Evolutionary conservation across 257 asterid species (phyloP).

Genomic region (Fraxinus anomala): DNA sequence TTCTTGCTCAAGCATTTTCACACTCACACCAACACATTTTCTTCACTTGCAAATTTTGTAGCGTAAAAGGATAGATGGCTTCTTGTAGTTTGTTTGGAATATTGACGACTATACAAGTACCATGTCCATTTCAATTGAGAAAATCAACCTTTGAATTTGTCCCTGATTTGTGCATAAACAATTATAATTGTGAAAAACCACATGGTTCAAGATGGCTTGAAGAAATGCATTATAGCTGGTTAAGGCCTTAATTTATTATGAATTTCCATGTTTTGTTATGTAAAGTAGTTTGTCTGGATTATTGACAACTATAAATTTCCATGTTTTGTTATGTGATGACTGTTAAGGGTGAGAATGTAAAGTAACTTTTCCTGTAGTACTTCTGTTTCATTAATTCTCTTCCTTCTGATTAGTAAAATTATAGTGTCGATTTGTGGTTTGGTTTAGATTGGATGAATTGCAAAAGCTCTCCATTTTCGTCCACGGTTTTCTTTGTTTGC

Average conservation of each 20-base stretch:
- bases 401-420: no score
- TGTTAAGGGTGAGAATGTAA: not conserved
- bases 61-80: not conserved
- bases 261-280: not conserved
- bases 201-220: not conserved
- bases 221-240: not conserved
- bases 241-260: not conserved
- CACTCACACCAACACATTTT: not conserved
- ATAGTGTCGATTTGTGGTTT: not conserved
- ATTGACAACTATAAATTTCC: not conserved
- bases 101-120: not conserved
- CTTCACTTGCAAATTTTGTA: no score
- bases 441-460: not conserved
- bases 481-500: no score
- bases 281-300: no score
- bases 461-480: not conserved
- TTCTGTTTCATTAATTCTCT: no score
- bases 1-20: not conserved
- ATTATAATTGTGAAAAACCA: not conserved
- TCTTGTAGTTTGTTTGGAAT: conserved; percentile 21
- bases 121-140: not conserved
- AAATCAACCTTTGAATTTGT: not conserved
- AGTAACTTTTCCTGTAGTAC: no score
- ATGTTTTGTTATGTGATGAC: not conserved
- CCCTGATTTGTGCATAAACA: not conserved